Conservation (phyloP, 2,329 filamentous ascomycete genomes). For the Fusarium palustre region DNA sequence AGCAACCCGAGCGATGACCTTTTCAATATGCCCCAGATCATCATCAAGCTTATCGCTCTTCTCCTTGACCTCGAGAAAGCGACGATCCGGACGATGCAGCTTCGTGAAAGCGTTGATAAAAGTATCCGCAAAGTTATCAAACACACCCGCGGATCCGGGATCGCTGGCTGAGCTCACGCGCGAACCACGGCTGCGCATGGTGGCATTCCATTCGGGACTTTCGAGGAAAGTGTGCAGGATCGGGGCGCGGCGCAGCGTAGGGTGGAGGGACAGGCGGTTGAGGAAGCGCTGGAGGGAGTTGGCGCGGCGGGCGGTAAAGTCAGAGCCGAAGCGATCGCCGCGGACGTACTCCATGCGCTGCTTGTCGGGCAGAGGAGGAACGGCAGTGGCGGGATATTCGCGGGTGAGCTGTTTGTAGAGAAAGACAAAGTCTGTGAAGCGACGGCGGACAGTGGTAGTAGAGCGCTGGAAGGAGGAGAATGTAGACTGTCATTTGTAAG, state of each 20-base stretch:
- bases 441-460: slow-evolving; percentile 82
- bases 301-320: slow-evolving; percentile 90
- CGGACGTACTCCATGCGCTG: slow-evolving; percentile 99
- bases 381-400: slow-evolving; percentile 91
- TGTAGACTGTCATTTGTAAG: slow-evolving; percentile 73
- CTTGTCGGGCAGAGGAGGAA: slow-evolving; percentile 96
- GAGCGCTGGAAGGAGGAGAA: slow-evolving; percentile 92
- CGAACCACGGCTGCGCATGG: slow-evolving; percentile 83
- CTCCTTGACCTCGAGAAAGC: slow-evolving; percentile 94
- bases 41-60: slow-evolving; percentile 94
- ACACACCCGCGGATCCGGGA: slow-evolving; percentile 74
- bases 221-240: slow-evolving; percentile 93
- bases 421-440: slow-evolving; percentile 98
- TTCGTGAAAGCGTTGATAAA: slow-evolving; percentile 98
- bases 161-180: slow-evolving; percentile 68
- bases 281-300: slow-evolving; percentile 94
- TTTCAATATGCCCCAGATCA: slow-evolving; percentile 91
- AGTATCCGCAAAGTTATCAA: slow-evolving; percentile 94
- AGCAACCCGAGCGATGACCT: slow-evolving; percentile 91
- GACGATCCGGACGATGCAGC: slow-evolving; percentile 92
- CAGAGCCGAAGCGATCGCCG: slow-evolving; percentile 91
- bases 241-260: slow-evolving; percentile 83
- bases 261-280: slow-evolving; percentile 85
- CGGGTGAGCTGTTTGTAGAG: slow-evolving; percentile 89
- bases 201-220: slow-evolving; percentile 94